Evolutionary conservation across 2,329 filamentous ascomycete genomes (phyloP), one percentile per base, ranked within the genome.

Genomic region (Dothistroma septosporum): DNA sequence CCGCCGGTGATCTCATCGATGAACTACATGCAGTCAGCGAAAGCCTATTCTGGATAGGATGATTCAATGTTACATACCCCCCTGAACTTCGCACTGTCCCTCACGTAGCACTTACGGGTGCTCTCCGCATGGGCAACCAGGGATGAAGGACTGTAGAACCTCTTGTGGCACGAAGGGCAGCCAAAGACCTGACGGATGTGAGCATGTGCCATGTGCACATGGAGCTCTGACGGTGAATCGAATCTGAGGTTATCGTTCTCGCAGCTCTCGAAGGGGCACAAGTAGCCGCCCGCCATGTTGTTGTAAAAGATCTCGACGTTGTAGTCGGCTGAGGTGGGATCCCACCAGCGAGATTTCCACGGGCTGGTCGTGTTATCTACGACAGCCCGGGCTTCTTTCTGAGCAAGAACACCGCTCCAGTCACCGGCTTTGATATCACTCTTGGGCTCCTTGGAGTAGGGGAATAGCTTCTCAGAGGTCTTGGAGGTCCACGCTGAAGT

Each of bases 221-320:
- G 41, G 19, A 68, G 54, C 12, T 66, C 64, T 5, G 56, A 54
- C 33, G 69, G 68, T 7, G 78, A 70, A n/a, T 75, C 70, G 56
- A 50, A 60, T 59, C 61, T 37, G 33, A 19, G 73, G 2, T 32
- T 68, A 35, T 73, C 70, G 35, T 69, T 49, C 12, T 75, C 73
- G 78, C 86, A 88, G 7, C 70, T 66, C 1, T 66, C 63, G 57
- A 82, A 79, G 0, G 85, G 85, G 58, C 86, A 88, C 54, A 73
- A 76, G 73, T 79, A 88, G 50, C 74, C 76, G 48, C 74, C 69
- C 1, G 77, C 73, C 31, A 78, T 71, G 0, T 70, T 58, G 44
- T 80, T 75, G 59, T 70, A 79, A 74, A 85, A 87, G 5, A 74
- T 72, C 1, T 76, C 72, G 1, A 77, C 71, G 33, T 81, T 77